phyloP scores from a whole-genome alignment of 192 early-diverging fungal genomes.

The Gonapodya prolifera region DNA sequence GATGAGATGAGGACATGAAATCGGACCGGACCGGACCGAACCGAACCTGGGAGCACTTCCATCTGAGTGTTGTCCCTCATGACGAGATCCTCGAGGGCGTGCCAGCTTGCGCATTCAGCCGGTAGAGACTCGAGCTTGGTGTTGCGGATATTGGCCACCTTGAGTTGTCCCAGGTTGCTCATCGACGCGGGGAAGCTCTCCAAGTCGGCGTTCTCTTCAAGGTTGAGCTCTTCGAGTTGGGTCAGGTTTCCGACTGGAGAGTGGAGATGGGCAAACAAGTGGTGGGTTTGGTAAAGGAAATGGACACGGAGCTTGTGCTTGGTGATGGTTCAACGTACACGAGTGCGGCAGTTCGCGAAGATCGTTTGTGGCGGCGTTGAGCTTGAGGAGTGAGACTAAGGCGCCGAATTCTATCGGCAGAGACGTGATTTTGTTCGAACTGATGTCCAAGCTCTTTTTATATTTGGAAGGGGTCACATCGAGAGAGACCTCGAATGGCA shows the following conservation, averaged over 20 bases:
- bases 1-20: neutral
- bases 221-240: neutral
- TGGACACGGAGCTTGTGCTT: no score
- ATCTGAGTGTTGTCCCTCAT: slow-evolving; percentile 14
- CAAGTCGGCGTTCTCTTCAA: slow-evolving; percentile 5
- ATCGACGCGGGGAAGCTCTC: neutral
- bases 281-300: no score
- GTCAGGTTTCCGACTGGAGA: neutral
- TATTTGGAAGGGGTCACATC: no score
- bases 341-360: neutral
- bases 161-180: neutral
- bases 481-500: no score
- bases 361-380: neutral
- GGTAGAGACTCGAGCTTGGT: slow-evolving; percentile 11
- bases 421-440: neutral
- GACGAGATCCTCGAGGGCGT: slow-evolving; percentile 4
- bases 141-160: slow-evolving; percentile 5
- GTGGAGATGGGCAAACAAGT: no score
- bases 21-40: neutral
- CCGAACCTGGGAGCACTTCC: slow-evolving; percentile 3
- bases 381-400: neutral
- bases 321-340: no score
- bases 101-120: slow-evolving; percentile 2
- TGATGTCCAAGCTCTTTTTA: neutral
- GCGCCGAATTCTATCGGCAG: neutral